Base-by-base conservation (phyloP, 371 early-diverging fungal genomes). In the Conidiobolus incongruus region DNA sequence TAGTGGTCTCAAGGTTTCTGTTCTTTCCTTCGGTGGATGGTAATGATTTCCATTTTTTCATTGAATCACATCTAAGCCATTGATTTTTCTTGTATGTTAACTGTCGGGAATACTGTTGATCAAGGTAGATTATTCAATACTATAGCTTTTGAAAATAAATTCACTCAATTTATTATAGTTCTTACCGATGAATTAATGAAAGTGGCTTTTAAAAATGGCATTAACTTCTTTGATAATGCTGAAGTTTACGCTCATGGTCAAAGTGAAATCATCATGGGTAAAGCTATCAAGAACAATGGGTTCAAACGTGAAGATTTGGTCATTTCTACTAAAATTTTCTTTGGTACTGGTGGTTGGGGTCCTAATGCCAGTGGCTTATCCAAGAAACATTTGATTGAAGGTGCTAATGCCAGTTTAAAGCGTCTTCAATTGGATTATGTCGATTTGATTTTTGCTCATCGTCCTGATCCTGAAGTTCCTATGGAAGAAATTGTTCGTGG, bases 321-420 rank as follows among this genome's bases (percentile, higher is more conserved):
- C n/a, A 67, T 87, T 28, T 71, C 76, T 6, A 87, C 87, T 47
- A 87, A 87, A 54, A 60, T 86, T 22, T 83, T 79, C 52, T 83
- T 78, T 80, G 79, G 76, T 11, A 74, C 74, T 10, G 72, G 71
- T 45, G 74, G 52, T 40, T 23, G 19, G 15, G 66, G 81, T 0
- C 77, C 77, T 19, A 87, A 87, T 56, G 81, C 79, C 44, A 64
- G 73, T 39, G 87, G 87, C 11, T 60, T 87, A 37, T 81, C 82
- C 1, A 59, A 83, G 47, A 86, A 86, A 46, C 84, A 86, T 56
- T 73, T 86, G 33, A 62, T 83, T 53, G 84, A 86, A 50, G 87
- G 87, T 20, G 68, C 75, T 13, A 65, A 71, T 26, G 81, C 78
- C 1, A 72, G 72, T 15, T 61, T 86, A 31, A 68, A 72, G 50